Conservation (phyloP, 257 asterid genomes). For the Ophiorrhiza pumila region DNA sequence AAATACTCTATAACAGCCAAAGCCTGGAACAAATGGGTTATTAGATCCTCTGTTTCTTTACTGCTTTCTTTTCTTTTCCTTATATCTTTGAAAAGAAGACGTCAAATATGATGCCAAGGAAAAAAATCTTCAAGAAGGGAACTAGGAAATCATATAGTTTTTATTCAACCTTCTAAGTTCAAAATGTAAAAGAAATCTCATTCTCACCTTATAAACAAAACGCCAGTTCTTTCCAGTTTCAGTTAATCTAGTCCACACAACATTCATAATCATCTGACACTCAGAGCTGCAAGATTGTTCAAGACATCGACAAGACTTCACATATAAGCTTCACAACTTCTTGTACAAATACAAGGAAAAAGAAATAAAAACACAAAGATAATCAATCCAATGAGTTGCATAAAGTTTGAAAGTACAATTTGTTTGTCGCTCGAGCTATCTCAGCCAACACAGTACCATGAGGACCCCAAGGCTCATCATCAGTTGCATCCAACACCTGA, state of each 20-base stretch:
- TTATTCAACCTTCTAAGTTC: neutral
- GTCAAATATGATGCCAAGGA: constrained; percentile 13
- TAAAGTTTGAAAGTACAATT: constrained; percentile 48
- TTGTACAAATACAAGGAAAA: constrained; percentile 10
- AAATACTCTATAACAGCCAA: constrained; percentile 92
- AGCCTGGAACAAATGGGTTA: constrained; percentile 42
- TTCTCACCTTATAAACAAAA: constrained; percentile 70
- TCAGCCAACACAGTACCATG: constrained; percentile 94
- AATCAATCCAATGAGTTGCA: constrained; percentile 1
- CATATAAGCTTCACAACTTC: neutral
- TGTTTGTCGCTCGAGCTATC: constrained; percentile 86
- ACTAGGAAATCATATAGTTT: constrained; percentile 9
- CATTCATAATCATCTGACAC: constrained; percentile 88
- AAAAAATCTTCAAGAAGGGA: constrained; percentile 13
- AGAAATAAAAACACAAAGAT: constrained; percentile 11
- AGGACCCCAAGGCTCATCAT: constrained; percentile 99
- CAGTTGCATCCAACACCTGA: constrained; percentile 95
- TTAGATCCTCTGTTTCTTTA: constrained; percentile 1
- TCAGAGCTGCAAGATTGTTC: constrained; percentile 66
- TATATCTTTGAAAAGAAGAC: neutral
- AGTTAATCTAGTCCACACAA: constrained; percentile 75
- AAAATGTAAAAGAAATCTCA: constrained; percentile 6
- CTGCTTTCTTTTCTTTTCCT: neutral
- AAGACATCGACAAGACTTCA: constrained; percentile 29
- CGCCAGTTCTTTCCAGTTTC: constrained; percentile 95